A percentile compares a stretch with the other conserved stretches of the same genome.
phyloP scores from a whole-genome alignment of 768 basidiomycete genomes.

The Leccinum olivaceopallidum region DNA sequence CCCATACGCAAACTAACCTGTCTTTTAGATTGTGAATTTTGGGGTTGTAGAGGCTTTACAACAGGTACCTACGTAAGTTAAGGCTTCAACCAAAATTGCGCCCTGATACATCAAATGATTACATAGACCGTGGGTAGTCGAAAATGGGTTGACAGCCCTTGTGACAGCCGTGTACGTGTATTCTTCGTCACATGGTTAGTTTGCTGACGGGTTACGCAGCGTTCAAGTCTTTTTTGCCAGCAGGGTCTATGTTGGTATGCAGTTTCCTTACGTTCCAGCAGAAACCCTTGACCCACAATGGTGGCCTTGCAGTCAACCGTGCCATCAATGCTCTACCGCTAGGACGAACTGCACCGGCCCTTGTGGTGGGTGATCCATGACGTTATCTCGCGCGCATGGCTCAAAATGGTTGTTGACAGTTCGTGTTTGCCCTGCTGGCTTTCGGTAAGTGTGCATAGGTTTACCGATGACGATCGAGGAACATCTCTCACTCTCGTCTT shows the following conservation, averaged over 20 bases:
- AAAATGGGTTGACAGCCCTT: conserved; percentile 16
- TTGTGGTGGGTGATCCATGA: conserved; percentile 10
- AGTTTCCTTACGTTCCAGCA: background rate
- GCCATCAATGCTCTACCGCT: conserved; percentile 8
- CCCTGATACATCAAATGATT: conserved; percentile 2
- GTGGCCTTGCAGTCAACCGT: conserved; percentile 6
- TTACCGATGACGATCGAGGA: background rate
- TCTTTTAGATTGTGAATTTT: conserved; percentile 14
- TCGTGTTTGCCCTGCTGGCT: conserved; percentile 9
- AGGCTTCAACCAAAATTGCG: background rate
- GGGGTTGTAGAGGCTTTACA: conserved; percentile 9
- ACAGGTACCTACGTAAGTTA: conserved; percentile 12
- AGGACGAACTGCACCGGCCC: conserved; percentile 11
- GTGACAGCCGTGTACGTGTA: conserved; percentile 17
- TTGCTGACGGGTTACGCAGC: conserved; percentile 6
- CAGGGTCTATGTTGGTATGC: conserved; percentile 11
- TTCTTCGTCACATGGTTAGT: background rate
- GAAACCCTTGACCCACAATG: background rate
- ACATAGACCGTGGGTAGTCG: conserved; percentile 18
- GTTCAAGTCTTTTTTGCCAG: conserved; percentile 18
- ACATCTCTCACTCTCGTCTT: background rate
- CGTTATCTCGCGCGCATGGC: background rate
- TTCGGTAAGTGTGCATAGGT: conserved; percentile 10
- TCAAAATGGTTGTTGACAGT: conserved; percentile 4
- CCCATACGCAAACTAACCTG: background rate